Evolutionary conservation across 202 grass and related monocot species (phyloP), one percentile per base, ranked within the genome.

Genomic region (Digitaria exilis): DNA sequence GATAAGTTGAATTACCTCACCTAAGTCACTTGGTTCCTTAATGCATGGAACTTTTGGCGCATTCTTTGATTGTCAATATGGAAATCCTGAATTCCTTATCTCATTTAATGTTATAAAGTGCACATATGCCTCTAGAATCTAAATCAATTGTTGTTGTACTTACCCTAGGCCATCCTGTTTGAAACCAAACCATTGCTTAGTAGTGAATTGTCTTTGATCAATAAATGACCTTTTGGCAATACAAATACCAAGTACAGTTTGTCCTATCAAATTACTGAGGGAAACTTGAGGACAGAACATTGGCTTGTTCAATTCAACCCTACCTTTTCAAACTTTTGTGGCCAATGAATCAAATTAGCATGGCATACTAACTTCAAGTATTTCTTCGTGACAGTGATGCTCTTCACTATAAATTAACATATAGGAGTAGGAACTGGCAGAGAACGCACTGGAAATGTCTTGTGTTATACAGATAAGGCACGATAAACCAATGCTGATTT

Each of bases 341-440:
- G 14, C 31, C 75, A 80, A 25, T 55, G 51, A 80, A n/a, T 26
- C 71, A 61, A 62, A 45, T 76, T 80, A 42, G 1, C 26, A 70
- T 29, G 34, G 3, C 10, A 41, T 87, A 42, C n/a, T 25, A 43
- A 62, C 17, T 62, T 81, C 65, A 55, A 21, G n/a, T 65, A 60
- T 34, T 65, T 30, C 21, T 65, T 51, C 28, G 30, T 45, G 41
- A 68, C 0, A 21, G 3, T 52, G 32, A 28, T 75, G 32, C 8
- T 32, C 8, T n/a, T 39, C 15, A 7, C 45, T 82, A 12, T 72
- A 21, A 24, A 63, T 63, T 80, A 50, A 21, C 25, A 28, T 71
- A 4, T 37, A 30, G 21, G 22, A 62, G 4, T 37, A 30, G 21
- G 22, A 62, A 37, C 57, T 37, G 1, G 32, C 25, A 34, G 15